Evolutionary conservation across 2,329 filamentous ascomycete genomes (phyloP), one percentile per base, ranked within the genome.

Genomic region (Stemphylium lycopersici): DNA sequence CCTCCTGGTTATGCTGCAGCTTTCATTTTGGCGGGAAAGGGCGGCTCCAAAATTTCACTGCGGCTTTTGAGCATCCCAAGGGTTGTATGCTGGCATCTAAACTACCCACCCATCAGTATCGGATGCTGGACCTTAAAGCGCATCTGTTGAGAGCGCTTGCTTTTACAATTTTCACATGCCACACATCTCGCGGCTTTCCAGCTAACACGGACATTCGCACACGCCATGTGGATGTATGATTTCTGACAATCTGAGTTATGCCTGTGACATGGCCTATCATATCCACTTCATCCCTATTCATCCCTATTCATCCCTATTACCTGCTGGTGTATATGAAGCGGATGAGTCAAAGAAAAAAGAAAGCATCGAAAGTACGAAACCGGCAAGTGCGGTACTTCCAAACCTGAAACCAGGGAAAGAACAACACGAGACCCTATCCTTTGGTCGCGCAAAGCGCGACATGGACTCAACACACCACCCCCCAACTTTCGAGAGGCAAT

Each of bases 381-480:
- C 33, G 48, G 44, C 39, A 39, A 12, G 31, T 20, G 38, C 15
- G 36, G 53, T 15, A 36, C 39, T 40, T 37, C 6, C 32, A 43
- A 56, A 43, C 38, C n/a, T 39, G 26, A 31, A 12, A 48, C 38
- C 15, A 24, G 32, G 13, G 16, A 13, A 43, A 43, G 33, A 33
- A 26, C 16, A 42, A 47, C 39, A 53, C 43, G 43, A 60, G 47
- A 36, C 13, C 16, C 16, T 22, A 32, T 16, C 18, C 31, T 33
- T 20, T 29, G 48, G 36, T 48, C 29, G 24, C 15, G n/a, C 33
- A n/a, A 34, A n/a, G 26, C 31, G 18, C 31, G 15, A 24, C 18
- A 31, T 26, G 18, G 22, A 8, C 47, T 38, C 48, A 56, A 53
- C 50, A 56, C 34, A 58, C 38, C 33, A 48, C 38, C 34, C 38